These are phyloP conservation scores for Exophiala xenobiotica DNA, from an alignment of 2,329 filamentous ascomycete genomes.

Conservation along the genomic window DNA sequence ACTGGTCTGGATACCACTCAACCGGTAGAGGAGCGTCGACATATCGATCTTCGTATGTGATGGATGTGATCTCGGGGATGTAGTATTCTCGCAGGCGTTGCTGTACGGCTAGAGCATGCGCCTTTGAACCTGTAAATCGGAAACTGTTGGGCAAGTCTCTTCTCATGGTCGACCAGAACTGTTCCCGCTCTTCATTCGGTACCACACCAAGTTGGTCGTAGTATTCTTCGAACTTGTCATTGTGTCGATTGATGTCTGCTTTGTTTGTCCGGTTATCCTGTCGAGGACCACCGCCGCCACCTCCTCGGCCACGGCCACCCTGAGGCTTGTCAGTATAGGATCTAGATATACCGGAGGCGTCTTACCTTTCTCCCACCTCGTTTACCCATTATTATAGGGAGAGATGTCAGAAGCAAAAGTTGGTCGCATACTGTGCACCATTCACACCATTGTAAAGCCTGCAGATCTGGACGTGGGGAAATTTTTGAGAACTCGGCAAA, in stretches of 20 bases:
- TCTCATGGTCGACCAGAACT: constrained; percentile 81
- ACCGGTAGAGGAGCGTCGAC: constrained; percentile 82
- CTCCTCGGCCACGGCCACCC: constrained; percentile 42
- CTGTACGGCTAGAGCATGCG: constrained; percentile 92
- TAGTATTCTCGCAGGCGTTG: constrained; percentile 83
- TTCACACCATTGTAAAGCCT: too few species aligned
- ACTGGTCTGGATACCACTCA: constrained; percentile 88
- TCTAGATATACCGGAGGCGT: background rate
- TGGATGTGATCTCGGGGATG: constrained; percentile 83
- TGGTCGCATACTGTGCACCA: background rate
- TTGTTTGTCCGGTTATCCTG: constrained; percentile 48
- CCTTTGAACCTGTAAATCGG: constrained; percentile 92
- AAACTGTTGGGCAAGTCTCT: constrained; percentile 95
- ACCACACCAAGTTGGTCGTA: constrained; percentile 79
- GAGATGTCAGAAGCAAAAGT: background rate
- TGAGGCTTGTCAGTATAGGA: constrained; percentile 14
- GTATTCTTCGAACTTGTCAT: constrained; percentile 81
- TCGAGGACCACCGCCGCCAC: constrained; percentile 45
- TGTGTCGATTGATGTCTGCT: constrained; percentile 69
- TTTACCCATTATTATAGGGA: background rate
- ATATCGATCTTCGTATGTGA: constrained; percentile 76
- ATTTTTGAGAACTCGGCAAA: background rate
- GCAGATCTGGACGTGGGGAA: constrained; percentile 3
- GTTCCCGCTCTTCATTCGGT: constrained; percentile 71
- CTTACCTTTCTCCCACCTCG: background rate